Conservation (phyloP, 306 rosid genomes). For the Casuarina glauca region DNA sequence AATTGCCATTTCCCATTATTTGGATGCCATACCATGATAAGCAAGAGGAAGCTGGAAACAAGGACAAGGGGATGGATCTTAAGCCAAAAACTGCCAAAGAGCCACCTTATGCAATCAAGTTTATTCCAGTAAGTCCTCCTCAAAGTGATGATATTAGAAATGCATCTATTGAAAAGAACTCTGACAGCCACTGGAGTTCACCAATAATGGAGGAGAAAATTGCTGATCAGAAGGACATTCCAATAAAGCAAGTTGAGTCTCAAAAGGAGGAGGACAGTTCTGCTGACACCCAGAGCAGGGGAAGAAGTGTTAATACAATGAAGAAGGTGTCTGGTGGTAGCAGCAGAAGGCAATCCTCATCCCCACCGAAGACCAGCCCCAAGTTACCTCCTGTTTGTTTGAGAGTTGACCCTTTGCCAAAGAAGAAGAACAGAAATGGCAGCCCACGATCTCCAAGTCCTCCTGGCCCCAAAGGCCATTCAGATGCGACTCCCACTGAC, state of each 20-base stretch:
- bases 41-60: constrained; percentile 32
- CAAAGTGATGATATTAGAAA: constrained; percentile 7
- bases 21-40: constrained; percentile 62
- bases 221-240: constrained; percentile 28
- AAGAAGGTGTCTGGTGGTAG: constrained; percentile 19
- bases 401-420: constrained; percentile 76
- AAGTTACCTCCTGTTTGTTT: constrained; percentile 80
- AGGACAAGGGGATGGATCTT: constrained; percentile 13
- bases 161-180: constrained; percentile 5
- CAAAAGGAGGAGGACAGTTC: constrained; percentile 29
- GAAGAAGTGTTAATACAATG: constrained; percentile 8
- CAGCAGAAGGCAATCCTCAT: constrained; percentile 28
- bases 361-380: constrained; percentile 39
- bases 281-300: constrained; percentile 24
- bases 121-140: constrained; percentile 25
- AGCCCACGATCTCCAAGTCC: constrained; percentile 59
- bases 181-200: background rate
- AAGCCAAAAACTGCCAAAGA: constrained; percentile 22
- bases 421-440: constrained; percentile 44
- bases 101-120: constrained; percentile 22
- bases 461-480: constrained; percentile 32
- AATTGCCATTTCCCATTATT: constrained; percentile 52
- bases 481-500: constrained; percentile 3
- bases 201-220: constrained; percentile 3
- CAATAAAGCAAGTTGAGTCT: constrained; percentile 44